Evolutionary conservation across 495 filamentous ascomycete species (phyloP).

Genomic region (Clavariopsis aquatica): DNA sequence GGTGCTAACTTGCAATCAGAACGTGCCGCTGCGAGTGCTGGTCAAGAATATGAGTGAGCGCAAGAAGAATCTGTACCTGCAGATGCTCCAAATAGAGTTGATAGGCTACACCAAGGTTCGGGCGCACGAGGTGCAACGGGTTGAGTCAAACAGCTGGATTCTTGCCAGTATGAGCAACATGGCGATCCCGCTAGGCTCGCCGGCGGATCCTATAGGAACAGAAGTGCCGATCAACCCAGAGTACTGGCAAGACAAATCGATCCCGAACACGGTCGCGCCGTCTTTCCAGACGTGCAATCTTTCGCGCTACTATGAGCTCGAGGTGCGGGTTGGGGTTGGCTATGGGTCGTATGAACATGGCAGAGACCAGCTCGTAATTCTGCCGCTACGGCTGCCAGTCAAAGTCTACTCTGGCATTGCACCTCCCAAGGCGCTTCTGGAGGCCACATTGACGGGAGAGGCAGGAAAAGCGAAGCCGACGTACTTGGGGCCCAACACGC

Average conservation of each 20-base stretch:
- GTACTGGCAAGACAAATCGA: slow-evolving; percentile 66
- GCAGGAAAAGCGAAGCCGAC: slow-evolving; percentile 10
- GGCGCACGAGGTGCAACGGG: slow-evolving; percentile 68
- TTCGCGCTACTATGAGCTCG: slow-evolving; percentile 74
- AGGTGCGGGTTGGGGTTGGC: slow-evolving; percentile 74
- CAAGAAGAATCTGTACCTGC: slow-evolving; percentile 66
- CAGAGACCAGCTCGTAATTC: slow-evolving; percentile 62
- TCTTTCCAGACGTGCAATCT: slow-evolving; percentile 90
- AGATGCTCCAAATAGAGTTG: slow-evolving; percentile 76
- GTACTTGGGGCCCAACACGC: slow-evolving; percentile 15
- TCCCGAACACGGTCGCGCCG: slow-evolving; percentile 84
- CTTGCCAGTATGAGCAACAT: slow-evolving; percentile 69
- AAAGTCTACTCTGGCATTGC: slow-evolving; percentile 86
- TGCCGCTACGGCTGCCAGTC: slow-evolving; percentile 76
- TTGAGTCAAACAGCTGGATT: slow-evolving; percentile 68
- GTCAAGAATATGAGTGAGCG: slow-evolving; percentile 70
- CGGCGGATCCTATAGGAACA: slow-evolving; percentile 60
- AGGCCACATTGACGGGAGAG: slow-evolving; percentile 56
- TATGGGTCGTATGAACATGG: slow-evolving; percentile 50
- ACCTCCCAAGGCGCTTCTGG: slow-evolving; percentile 74
- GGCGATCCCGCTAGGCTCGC: slow-evolving; percentile 59
- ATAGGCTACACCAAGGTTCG: slow-evolving; percentile 75
- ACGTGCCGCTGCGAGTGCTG: slow-evolving; percentile 77
- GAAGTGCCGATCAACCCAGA: slow-evolving; percentile 65
- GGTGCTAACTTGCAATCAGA: slow-evolving; percentile 84